phyloP scores from a whole-genome alignment of 2,329 filamentous ascomycete species.

The Bimuria novae-zelandiae region DNA sequence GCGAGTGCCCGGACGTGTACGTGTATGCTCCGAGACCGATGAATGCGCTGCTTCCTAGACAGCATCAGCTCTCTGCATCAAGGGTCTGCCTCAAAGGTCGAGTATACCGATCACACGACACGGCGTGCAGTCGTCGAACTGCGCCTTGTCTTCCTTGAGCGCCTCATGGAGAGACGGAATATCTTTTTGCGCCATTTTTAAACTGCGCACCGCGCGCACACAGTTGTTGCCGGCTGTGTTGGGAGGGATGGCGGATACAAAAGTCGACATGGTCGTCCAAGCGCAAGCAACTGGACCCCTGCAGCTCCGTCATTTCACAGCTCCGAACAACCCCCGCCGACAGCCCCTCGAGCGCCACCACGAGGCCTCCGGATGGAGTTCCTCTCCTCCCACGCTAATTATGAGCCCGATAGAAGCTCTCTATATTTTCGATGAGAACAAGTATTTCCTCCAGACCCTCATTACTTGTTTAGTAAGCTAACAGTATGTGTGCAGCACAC shows the following conservation, averaged over 20 bases:
- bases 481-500: slow-evolving; percentile 63
- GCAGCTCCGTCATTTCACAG: slow-evolving; percentile 14
- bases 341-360: slow-evolving; percentile 9
- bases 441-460: slow-evolving; percentile 66
- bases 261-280: not conserved
- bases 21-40: slow-evolving; percentile 53
- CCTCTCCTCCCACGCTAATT: slow-evolving; percentile 21
- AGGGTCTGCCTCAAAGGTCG: not conserved
- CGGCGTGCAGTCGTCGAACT: slow-evolving; percentile 66
- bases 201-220: not conserved
- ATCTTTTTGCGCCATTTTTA: slow-evolving; percentile 20
- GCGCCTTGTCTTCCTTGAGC: slow-evolving; percentile 36
- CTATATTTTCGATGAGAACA: slow-evolving; percentile 95
- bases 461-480: too few species aligned
- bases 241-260: not conserved
- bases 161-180: slow-evolving; percentile 36
- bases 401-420: slow-evolving; percentile 86
- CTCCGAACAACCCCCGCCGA: slow-evolving; percentile 33
- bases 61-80: not conserved
- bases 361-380: slow-evolving; percentile 21
- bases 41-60: slow-evolving; percentile 50
- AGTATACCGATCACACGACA: slow-evolving; percentile 71
- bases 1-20: slow-evolving; percentile 52
- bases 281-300: slow-evolving; percentile 2
- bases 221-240: not conserved